Conservation (phyloP, 1,284 basidiomycete genomes). For the Ganoderma multipileum region DNA sequence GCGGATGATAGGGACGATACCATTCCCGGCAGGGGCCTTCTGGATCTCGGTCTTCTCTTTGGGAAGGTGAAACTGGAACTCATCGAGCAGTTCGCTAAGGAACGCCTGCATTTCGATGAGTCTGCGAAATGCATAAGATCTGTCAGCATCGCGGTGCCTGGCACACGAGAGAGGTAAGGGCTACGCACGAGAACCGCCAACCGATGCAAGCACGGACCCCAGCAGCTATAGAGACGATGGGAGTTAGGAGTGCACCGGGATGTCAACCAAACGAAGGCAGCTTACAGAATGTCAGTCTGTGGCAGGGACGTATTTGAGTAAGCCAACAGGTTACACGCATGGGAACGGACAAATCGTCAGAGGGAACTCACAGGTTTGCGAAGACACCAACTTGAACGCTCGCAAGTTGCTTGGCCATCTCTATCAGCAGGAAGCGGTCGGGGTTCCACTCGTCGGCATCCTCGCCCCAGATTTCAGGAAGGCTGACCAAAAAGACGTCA, state of each 20-base stretch:
- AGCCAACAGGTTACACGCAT: background rate
- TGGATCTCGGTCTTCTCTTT: slow-evolving; percentile 43
- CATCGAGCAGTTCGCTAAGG: slow-evolving; percentile 32
- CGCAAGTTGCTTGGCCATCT: slow-evolving; percentile 44
- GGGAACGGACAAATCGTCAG: background rate
- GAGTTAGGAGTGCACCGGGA: background rate
- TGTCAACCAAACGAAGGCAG: background rate
- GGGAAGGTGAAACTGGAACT: slow-evolving; percentile 39
- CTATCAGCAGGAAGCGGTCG: slow-evolving; percentile 51
- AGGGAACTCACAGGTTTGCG: slow-evolving; percentile 54
- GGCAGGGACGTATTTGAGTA: background rate
- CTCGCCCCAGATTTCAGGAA: slow-evolving; percentile 51
- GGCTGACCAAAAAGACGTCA: slow-evolving; percentile 26
- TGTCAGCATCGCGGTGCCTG: background rate
- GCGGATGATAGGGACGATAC: slow-evolving; percentile 50
- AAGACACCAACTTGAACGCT: slow-evolving; percentile 55
- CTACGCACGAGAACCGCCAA: slow-evolving; percentile 44
- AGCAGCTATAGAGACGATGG: slow-evolving; percentile 20
- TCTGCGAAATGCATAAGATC: slow-evolving; percentile 20
- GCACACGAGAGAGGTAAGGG: background rate
- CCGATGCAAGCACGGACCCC: slow-evolving; percentile 43
- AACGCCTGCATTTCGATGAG: slow-evolving; percentile 39
- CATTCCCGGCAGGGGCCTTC: slow-evolving; percentile 47
- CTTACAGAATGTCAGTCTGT: slow-evolving; percentile 28
- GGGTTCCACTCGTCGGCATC: slow-evolving; percentile 60